Base-by-base conservation (phyloP, 257 asterid genomes). In the Plantago major region DNA sequence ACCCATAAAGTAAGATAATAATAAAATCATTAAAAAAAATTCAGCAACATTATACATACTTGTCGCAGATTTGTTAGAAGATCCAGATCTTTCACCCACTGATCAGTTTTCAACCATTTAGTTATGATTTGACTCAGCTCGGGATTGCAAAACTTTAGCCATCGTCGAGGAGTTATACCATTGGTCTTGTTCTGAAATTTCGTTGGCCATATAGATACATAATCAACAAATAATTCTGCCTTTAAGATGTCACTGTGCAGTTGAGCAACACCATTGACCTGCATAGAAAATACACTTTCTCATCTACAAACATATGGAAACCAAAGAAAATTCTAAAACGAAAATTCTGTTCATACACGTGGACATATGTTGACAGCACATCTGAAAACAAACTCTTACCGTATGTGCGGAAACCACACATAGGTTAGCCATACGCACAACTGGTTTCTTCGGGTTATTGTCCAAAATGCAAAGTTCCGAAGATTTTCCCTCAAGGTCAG, bases 201-300 rank as follows among this genome's bases (percentile, higher is more conserved):
- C 71, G 81, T 50, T 44, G 97, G 97, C 99, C 99, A 93, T 63
- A 93, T 66, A 44, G 97, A 89, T 74, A 87, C 97, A 70, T 89
- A 93, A 78, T 93, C 97, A 64, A 85, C 78, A 69, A 93, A 93
- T 66, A 93, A 74, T 75, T 93, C 97, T 15, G 86, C 64, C 74
- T 78, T 89, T 60, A 93, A 79, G 60, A 93, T 93, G 84, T 93
- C 95, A 73, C 99, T 93, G 56, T 93, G 99, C 58, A 93, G 81
- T 81, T 89, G 95, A 40, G 99, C 99, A 62, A 93, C 99, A 63
- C 99, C 99, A 71, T 93, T 93, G 73, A 93, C 97, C 97, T 92
- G 89, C 75, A 67, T 61, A 46, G 62, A 72, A 40, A 71, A 55
- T 33, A 68, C 45, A 71, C 44, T 59, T 63, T 54, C 68, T 63